Evolutionary conservation across 2,329 filamentous ascomycete species (phyloP), one percentile per base, ranked within the genome.

Genomic region (Alternaria sp.): DNA sequence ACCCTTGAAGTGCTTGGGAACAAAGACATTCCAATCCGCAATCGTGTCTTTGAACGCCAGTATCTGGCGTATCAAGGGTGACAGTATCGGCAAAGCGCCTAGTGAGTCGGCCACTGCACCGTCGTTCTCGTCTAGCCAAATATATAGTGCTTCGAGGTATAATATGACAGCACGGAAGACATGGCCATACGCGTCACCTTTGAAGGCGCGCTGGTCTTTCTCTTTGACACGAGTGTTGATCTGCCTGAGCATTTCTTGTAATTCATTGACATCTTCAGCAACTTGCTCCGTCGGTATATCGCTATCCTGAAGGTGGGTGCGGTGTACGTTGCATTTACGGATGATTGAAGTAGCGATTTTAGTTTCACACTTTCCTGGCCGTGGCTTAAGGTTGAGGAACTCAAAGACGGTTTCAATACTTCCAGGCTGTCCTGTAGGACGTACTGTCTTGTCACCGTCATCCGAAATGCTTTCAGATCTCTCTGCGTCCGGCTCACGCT

Each of bases 151-250:
- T 51, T 67, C 53, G 0, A 76, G 42, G 14, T 71, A 64, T 2
- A 32, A 9, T 6, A 60, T 48, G 6, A 76, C 48, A 12, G 62
- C 46, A 18, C 63, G 66, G 47, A 78, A 77, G 4, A 76, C 46
- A 43, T 72, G 64, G 1, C 55, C 57, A 54, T 68, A 77, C 1
- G 70, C 71, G 38, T 78, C 75, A 14, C 20, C 18, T 51, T 76
- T 77, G 57, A 76, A 67, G 4, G 14, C 26, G 20, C 38, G 28
- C 9, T 34, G 67, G 16, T 64, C 14, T 3, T 66, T 38, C 4
- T 54, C 30, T 9, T 54, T 18, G 4, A 66, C 44, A 3, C 38
- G 36, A 2, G n/a, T 18, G 32, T 26, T 20, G 2, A 63, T 55
- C 3, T 32, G 47, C 5, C n/a, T 42, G 1, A 75, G 67, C 14